A percentile compares a stretch with the other conserved stretches of the same genome.
Evolutionary conservation across 306 rosid genomes (phyloP).

Genomic region (Astragalus glycyphyllos): DNA sequence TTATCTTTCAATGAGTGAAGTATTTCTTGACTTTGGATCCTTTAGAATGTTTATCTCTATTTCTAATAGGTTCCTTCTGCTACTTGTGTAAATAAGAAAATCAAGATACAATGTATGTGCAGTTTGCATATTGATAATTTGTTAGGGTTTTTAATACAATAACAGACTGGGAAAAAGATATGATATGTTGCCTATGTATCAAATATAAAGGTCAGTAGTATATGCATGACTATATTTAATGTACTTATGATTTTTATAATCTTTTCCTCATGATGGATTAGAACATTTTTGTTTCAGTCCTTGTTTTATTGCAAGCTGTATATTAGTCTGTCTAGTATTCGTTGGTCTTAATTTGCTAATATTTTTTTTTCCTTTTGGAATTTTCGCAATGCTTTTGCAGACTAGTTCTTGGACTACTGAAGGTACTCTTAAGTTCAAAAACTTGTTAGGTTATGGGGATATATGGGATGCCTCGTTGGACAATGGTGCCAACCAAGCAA

Average conservation of each 20-base stretch:
- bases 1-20: background rate
- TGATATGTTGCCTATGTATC: slow-evolving; percentile 18
- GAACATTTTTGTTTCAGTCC: slow-evolving; percentile 29
- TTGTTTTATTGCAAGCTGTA: slow-evolving; percentile 23
- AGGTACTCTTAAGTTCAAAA: slow-evolving; percentile 83
- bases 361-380: slow-evolving; percentile 33
- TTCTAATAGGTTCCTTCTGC: slow-evolving; percentile 22
- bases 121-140: background rate
- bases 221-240: background rate
- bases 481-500: slow-evolving; percentile 82
- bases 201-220: background rate
- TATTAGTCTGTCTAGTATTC: slow-evolving; percentile 15
- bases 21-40: slow-evolving; percentile 4
- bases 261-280: slow-evolving; percentile 23
- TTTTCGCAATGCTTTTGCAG: slow-evolving; percentile 59
- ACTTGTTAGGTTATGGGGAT: slow-evolving; percentile 92
- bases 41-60: slow-evolving; percentile 6
- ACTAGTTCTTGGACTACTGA: slow-evolving; percentile 87
- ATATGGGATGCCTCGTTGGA: slow-evolving; percentile 95
- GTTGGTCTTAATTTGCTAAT: slow-evolving; percentile 22
- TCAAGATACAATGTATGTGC: slow-evolving; percentile 13
- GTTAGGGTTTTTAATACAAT: slow-evolving; percentile 8
- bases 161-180: slow-evolving; percentile 2
- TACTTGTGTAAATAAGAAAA: background rate
- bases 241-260: slow-evolving; percentile 27